Percentiles rank a stretch among this genome's conserved stretches.
Conservation (phyloP, 2,329 filamentous ascomycete species). For the Cladophialophora exuberans region DNA sequence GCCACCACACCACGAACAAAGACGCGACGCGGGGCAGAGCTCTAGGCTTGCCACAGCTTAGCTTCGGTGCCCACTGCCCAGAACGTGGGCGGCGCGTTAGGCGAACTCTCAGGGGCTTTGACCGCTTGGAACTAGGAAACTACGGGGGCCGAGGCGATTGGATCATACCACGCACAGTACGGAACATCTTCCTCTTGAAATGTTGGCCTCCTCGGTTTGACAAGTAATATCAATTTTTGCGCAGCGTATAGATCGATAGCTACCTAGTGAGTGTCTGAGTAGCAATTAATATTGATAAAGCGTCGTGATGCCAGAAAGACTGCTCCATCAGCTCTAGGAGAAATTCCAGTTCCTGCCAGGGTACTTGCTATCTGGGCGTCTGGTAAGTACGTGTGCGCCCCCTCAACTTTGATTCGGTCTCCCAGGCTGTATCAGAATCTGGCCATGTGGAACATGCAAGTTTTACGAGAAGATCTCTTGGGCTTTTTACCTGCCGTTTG, state of each 20-base stretch:
- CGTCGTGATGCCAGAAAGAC: too few species aligned
- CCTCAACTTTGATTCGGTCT: background rate
- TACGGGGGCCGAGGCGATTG: background rate
- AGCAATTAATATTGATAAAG: too few species aligned
- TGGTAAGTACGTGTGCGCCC: background rate
- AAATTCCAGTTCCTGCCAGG: background rate
- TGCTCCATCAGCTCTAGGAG: too few species aligned
- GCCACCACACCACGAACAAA: background rate
- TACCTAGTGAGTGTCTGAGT: too few species aligned
- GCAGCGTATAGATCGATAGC: too few species aligned
- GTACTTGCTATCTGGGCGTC: background rate
- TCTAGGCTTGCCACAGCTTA: background rate
- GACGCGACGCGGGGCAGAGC: background rate
- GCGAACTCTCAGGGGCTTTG: too few species aligned
- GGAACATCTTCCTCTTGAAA: too few species aligned
- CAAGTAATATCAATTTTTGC: too few species aligned
- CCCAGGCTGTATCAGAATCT: too few species aligned
- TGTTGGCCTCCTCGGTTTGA: too few species aligned
- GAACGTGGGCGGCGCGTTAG: too few species aligned
- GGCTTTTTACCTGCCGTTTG: background rate
- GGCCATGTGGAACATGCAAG: constrained; percentile 9
- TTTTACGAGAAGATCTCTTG: background rate
- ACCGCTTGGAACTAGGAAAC: background rate
- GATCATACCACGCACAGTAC: background rate
- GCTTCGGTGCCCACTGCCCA: too few species aligned